phyloP scores from a whole-genome alignment of 257 asterid genomes.

The Petrea volubilis region DNA sequence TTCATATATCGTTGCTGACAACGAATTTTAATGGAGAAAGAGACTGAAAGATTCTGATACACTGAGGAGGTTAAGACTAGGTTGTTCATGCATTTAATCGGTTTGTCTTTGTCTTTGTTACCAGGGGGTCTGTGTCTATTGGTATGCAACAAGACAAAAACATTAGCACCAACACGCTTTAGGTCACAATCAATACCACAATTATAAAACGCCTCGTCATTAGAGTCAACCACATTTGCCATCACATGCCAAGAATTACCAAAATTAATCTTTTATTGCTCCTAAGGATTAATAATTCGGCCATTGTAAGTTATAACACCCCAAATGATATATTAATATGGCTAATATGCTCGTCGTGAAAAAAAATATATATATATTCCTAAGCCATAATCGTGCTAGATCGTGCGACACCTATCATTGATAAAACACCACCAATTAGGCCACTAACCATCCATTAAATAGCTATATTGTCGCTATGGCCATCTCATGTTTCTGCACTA shows the following conservation, averaged over 20 bases:
- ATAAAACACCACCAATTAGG: conserved; percentile 1
- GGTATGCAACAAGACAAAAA: background rate
- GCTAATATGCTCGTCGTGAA: background rate
- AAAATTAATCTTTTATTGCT: background rate
- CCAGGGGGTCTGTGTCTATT: background rate
- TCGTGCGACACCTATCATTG: conserved; percentile 30
- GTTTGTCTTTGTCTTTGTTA: conserved; percentile 11
- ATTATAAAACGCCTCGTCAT: conserved; percentile 9
- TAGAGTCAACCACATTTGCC: conserved; percentile 18
- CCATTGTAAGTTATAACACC: background rate
- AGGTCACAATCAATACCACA: conserved; percentile 12
- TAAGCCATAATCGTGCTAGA: conserved; percentile 22
- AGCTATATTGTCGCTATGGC: conserved; percentile 23
- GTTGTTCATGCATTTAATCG: background rate
- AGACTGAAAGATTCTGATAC: background rate
- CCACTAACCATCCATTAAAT: background rate
- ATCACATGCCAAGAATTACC: conserved; percentile 16
- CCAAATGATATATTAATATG: background rate
- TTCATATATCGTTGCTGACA: background rate
- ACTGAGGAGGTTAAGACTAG: background rate
- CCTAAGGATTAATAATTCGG: background rate
- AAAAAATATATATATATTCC: background rate
- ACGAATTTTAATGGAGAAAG: conserved; percentile 2
- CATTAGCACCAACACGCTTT: background rate
- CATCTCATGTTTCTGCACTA: background rate